Percentiles rank a stretch among this genome's conserved stretches.
phyloP scores from a whole-genome alignment of 192 early-diverging fungal species.

The Obelidium mucronatum region DNA sequence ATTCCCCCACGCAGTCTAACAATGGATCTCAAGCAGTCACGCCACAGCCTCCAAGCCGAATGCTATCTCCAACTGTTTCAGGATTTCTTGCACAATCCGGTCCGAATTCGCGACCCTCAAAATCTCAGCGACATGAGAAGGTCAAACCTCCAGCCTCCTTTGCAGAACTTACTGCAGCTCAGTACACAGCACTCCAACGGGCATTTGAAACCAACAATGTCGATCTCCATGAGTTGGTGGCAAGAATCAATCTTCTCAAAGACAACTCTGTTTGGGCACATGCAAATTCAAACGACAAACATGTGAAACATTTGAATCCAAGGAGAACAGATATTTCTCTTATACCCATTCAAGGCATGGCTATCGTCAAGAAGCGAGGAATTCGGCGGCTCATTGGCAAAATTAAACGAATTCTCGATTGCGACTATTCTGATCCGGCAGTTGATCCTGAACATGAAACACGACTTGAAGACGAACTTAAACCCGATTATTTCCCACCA shows the following conservation, averaged over 20 bases:
- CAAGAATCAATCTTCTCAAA: background rate
- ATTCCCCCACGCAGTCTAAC: no score
- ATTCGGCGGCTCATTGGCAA: background rate
- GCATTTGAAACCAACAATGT: background rate
- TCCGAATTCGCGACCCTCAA: background rate
- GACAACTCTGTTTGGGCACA: background rate
- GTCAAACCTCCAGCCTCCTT: background rate
- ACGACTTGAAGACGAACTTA: background rate
- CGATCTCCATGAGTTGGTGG: background rate
- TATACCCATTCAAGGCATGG: background rate
- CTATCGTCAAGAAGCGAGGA: background rate
- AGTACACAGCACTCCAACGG: background rate
- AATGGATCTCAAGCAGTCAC: no score
- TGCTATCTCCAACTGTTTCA: no score
- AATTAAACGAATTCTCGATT: background rate
- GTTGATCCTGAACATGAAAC: background rate
- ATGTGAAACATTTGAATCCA: background rate
- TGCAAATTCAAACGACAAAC: background rate
- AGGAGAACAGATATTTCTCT: background rate
- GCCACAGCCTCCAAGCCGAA: no score
- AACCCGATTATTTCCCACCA: slow-evolving; percentile 13
- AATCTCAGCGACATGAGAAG: background rate
- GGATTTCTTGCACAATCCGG: no score
- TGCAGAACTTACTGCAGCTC: background rate
- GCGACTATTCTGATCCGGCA: background rate